A percentile compares a stretch with the other conserved stretches of the same genome.
phyloP scores from a whole-genome alignment of 2,329 filamentous ascomycete genomes.

The Monosporascus sp. region DNA sequence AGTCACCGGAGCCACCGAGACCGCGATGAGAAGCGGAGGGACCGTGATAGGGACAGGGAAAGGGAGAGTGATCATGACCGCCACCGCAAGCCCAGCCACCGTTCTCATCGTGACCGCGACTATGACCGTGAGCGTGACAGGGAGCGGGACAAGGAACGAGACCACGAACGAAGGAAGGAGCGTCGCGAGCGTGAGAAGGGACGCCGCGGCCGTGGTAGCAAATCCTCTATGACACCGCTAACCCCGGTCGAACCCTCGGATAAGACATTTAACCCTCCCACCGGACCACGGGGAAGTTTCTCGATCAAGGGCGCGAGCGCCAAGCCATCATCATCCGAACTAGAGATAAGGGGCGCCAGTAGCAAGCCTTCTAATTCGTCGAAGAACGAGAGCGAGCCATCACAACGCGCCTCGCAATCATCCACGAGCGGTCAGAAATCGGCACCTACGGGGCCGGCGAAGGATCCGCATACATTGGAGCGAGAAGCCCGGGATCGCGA shows the following conservation, averaged over 20 bases:
- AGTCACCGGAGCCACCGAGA: constrained; percentile 41
- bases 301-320: constrained; percentile 22
- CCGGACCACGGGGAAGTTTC: constrained; percentile 30
- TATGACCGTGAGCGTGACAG: constrained; percentile 29
- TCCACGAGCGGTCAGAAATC: constrained; percentile 21
- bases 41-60: constrained; percentile 27
- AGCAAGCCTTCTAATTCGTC: constrained; percentile 18
- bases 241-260: constrained; percentile 28
- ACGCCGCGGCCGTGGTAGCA: constrained; percentile 27
- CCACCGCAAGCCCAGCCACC: constrained; percentile 26
- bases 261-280: constrained; percentile 37
- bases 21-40: constrained; percentile 23
- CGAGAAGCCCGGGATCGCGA: constrained; percentile 62
- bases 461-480: constrained; percentile 64
- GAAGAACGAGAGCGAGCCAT: constrained; percentile 21
- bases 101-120: constrained; percentile 31
- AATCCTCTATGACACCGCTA: constrained; percentile 25
- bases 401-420: constrained; percentile 32
- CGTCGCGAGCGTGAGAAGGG: constrained; percentile 31
- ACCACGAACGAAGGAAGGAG: constrained; percentile 15
- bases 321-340: constrained; percentile 15
- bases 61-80: constrained; percentile 15
- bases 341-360: constrained; percentile 33
- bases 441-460: constrained; percentile 15
- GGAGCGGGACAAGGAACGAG: constrained; percentile 29